Percentiles rank a stretch among this genome's conserved stretches.
phyloP scores from a whole-genome alignment of 2,329 filamentous ascomycete species.

The Diaporthe citri region DNA sequence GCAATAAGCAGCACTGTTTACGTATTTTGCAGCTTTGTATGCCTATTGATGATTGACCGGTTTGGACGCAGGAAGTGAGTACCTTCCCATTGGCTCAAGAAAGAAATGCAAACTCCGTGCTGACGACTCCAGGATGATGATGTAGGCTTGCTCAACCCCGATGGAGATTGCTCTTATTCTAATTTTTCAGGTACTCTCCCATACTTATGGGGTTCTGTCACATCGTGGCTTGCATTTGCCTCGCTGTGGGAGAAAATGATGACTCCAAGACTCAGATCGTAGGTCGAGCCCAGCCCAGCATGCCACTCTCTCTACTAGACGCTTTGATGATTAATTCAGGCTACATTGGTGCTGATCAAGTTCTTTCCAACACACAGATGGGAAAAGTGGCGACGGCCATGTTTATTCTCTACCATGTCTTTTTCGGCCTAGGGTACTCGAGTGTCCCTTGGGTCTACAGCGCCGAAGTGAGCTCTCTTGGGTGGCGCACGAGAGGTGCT shows the following conservation, averaged over 20 bases:
- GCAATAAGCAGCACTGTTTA: conserved; percentile 62
- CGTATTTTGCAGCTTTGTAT: conserved; percentile 51
- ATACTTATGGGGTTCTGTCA: conserved; percentile 52
- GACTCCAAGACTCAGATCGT: conserved; percentile 48
- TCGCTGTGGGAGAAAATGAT: conserved; percentile 36
- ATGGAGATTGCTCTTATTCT: not conserved
- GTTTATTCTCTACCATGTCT: conserved; percentile 58
- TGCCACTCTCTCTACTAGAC: not conserved
- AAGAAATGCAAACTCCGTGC: not conserved
- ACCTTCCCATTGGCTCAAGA: not conserved
- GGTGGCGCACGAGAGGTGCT: conserved; percentile 56
- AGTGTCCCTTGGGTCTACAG: conserved; percentile 58
- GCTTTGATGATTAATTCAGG: not conserved
- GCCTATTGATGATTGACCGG: conserved; percentile 55
- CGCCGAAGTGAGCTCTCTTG: conserved; percentile 57
- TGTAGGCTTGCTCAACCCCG: conserved; percentile 42
- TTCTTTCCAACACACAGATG: conserved; percentile 42
- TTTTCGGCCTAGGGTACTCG: conserved; percentile 55
- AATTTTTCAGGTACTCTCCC: conserved; percentile 46
- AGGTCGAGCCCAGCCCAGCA: not conserved
- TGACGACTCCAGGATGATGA: conserved; percentile 50
- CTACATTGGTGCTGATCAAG: not conserved
- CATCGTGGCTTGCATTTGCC: conserved; percentile 51
- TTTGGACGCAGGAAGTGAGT: conserved; percentile 55
- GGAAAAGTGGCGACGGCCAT: conserved; percentile 56